Conservation (phyloP, 2,329 filamentous ascomycete genomes). For the Fusarium chuoi region DNA sequence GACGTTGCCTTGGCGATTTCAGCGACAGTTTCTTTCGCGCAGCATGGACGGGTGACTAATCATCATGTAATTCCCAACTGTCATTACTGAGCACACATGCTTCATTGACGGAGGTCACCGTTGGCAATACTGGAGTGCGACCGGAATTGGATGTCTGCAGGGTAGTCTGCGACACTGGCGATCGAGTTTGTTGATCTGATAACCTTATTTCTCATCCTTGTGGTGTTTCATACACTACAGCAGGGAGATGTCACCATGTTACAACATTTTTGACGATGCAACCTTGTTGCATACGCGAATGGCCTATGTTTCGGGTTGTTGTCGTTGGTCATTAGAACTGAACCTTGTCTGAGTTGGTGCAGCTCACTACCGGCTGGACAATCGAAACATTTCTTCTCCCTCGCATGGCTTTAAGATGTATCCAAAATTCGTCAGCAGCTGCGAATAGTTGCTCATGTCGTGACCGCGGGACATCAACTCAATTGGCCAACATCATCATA, state of each 20-base stretch:
- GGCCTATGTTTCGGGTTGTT: not conserved
- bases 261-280: not conserved
- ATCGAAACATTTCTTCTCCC: not conserved
- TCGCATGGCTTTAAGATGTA: too few species aligned
- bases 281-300: not conserved
- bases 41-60: not conserved
- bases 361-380: not conserved
- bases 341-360: not conserved
- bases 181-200: not conserved
- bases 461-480: not conserved
- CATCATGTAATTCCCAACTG: not conserved
- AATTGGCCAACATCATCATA: not conserved
- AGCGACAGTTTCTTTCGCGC: rapidly evolving
- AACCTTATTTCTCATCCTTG: not conserved
- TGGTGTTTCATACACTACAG: not conserved
- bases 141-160: too few species aligned
- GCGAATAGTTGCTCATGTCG: too few species aligned
- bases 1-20: not conserved
- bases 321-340: not conserved
- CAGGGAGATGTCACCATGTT: not conserved
- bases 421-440: too few species aligned
- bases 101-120: rapidly evolving
- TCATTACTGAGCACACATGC: rapidly evolving
- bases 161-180: not conserved
- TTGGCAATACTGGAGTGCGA: not conserved